These are phyloP conservation scores for Lentinus brumalis DNA, from an alignment of 768 basidiomycete species.

Conservation along the genomic window DNA sequence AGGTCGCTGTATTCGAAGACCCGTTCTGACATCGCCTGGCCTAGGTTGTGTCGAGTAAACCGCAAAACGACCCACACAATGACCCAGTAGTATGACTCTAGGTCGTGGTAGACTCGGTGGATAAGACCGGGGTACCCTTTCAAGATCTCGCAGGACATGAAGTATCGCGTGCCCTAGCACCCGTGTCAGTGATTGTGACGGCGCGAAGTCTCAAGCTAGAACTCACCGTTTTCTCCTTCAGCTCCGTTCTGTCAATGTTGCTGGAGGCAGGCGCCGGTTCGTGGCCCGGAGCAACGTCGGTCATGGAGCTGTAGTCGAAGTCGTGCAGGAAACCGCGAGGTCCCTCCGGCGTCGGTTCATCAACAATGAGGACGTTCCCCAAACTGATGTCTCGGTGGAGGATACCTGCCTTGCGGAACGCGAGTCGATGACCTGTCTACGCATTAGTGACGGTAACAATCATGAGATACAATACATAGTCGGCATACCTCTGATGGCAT, in stretches of 20 bases:
- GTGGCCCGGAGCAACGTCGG: not conserved
- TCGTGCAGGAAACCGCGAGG: constrained; percentile 10
- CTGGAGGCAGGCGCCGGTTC: too few species aligned
- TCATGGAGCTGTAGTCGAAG: constrained; percentile 7
- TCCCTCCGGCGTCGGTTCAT: not conserved
- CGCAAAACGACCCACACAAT: constrained; percentile 13
- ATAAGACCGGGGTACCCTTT: too few species aligned
- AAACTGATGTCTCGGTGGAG: not conserved
- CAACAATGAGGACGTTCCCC: not conserved
- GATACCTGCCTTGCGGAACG: not conserved
- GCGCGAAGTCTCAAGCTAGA: not conserved
- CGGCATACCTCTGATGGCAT: constrained; percentile 8
- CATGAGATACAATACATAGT: not conserved
- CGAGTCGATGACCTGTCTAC: not conserved
- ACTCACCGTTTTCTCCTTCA: constrained; percentile 3
- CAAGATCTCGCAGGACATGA: constrained; percentile 1
- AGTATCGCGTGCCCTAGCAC: constrained; percentile 14
- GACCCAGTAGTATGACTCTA: constrained; percentile 22
- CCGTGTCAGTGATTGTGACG: too few species aligned
- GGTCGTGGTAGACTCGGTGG: constrained; percentile 11
- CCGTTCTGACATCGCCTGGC: not conserved
- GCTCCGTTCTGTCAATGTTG: too few species aligned
- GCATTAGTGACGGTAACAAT: not conserved
- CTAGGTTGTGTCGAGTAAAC: constrained; percentile 1
- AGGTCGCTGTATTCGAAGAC: not conserved